Evolutionary conservation across 1,284 basidiomycete species (phyloP).

Genomic region (Microbotryomycetes sp.): DNA sequence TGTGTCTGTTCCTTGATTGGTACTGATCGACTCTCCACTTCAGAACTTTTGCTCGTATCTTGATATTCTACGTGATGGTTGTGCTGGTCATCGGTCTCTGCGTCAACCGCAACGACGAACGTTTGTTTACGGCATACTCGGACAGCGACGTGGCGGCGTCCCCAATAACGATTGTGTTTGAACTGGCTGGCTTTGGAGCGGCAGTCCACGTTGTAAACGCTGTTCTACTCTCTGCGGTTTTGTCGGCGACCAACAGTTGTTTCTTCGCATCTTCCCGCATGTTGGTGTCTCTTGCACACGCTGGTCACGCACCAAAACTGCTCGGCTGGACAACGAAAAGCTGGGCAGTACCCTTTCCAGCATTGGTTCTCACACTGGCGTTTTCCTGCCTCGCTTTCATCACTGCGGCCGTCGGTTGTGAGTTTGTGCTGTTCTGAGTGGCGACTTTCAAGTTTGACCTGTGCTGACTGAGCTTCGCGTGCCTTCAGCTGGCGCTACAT

Average conservation of each 20-base stretch:
- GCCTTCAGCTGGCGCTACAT: constrained; percentile 1
- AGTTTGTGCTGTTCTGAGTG: background rate
- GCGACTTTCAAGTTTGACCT: too few relatives aligned
- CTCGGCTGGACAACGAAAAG: constrained; percentile 11
- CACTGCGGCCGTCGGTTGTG: constrained; percentile 3
- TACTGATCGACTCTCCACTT: too few relatives aligned
- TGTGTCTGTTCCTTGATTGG: constrained; percentile 47
- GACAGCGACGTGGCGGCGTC: constrained; percentile 12
- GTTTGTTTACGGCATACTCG: constrained; percentile 16
- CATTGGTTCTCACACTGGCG: constrained; percentile 2
- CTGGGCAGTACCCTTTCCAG: constrained; percentile 15
- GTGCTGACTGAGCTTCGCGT: background rate
- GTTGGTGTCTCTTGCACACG: constrained; percentile 12
- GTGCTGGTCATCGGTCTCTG: constrained; percentile 19
- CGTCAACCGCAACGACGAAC: constrained; percentile 16
- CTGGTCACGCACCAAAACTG: constrained; percentile 9
- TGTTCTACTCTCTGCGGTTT: constrained; percentile 8
- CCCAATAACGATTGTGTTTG: constrained; percentile 22
- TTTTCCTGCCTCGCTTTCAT: constrained; percentile 11
- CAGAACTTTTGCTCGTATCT: constrained; percentile 46
- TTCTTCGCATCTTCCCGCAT: constrained; percentile 22
- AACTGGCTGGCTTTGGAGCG: constrained; percentile 15
- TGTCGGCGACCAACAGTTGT: constrained; percentile 22
- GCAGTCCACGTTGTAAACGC: constrained; percentile 23
- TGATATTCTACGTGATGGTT: constrained; percentile 47